Evolutionary conservation across 2,329 filamentous ascomycete species (phyloP).

Genomic region (Zymoseptoria crescenta): DNA sequence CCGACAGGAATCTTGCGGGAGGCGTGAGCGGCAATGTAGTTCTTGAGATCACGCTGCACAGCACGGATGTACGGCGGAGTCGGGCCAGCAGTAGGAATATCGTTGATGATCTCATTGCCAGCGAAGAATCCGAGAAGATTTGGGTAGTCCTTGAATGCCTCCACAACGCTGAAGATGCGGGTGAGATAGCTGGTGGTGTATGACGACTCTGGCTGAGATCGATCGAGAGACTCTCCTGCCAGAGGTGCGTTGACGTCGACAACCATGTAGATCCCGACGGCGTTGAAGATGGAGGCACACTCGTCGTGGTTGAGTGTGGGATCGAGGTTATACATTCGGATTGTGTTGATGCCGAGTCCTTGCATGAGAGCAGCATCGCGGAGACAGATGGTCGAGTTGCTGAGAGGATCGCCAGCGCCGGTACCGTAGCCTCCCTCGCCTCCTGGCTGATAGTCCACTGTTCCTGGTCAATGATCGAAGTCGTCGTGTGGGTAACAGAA

Average conservation of each 20-base stretch:
- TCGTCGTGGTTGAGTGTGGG: slow-evolving; percentile 52
- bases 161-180: slow-evolving; percentile 55
- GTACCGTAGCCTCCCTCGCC: slow-evolving; percentile 51
- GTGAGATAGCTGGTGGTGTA: slow-evolving; percentile 50
- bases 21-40: slow-evolving; percentile 55
- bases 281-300: slow-evolving; percentile 58
- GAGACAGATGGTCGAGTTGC: slow-evolving; percentile 49
- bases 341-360: slow-evolving; percentile 55
- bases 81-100: slow-evolving; percentile 42
- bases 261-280: slow-evolving; percentile 58
- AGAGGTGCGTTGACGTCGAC: slow-evolving; percentile 59
- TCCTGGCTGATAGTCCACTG: slow-evolving; percentile 57
- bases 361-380: slow-evolving; percentile 59
- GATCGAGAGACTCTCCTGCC: slow-evolving; percentile 49
- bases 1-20: slow-evolving; percentile 56
- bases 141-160: slow-evolving; percentile 59
- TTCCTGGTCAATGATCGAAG: slow-evolving; percentile 34
- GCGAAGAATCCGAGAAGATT: slow-evolving; percentile 61
- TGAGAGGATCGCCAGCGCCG: slow-evolving; percentile 47
- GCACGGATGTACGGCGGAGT: slow-evolving; percentile 54
- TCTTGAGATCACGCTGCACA: slow-evolving; percentile 59
- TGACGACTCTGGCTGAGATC: slow-evolving; percentile 45
- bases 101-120: slow-evolving; percentile 62
- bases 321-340: slow-evolving; percentile 58
- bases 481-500: background rate